phyloP scores from a whole-genome alignment of 179 eudicot species.

The Patellifolia procumbens region DNA sequence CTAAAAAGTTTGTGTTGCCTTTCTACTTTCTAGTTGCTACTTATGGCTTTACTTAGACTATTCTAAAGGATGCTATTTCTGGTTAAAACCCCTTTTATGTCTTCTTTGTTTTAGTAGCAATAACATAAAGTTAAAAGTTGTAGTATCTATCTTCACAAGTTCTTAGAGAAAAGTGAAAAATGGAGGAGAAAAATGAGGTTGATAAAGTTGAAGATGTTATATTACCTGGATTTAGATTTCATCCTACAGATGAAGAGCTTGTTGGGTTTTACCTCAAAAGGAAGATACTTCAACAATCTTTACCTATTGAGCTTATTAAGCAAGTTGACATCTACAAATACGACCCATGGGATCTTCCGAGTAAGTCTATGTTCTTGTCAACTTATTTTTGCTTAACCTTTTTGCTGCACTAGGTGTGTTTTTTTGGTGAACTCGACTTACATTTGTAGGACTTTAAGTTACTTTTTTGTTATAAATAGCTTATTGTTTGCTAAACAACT shows the following conservation, averaged over 20 bases:
- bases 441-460: no score
- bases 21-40: constrained; percentile 21
- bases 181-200: constrained; percentile 60
- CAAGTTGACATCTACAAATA: constrained; percentile 85
- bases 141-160: not conserved
- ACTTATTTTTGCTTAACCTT: not conserved
- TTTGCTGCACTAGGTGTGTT: no score
- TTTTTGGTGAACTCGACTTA: not conserved
- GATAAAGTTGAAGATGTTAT: constrained; percentile 69
- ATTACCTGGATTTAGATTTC: constrained; percentile 89
- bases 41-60: constrained; percentile 23
- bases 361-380: constrained; percentile 39
- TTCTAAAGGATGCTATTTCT: constrained; percentile 26
- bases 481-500: no score
- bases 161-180: constrained; percentile 11
- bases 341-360: constrained; percentile 99
- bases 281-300: constrained; percentile 65
- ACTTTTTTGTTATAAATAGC: no score
- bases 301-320: constrained; percentile 85
- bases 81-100: constrained; percentile 21
- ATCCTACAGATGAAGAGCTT: constrained; percentile 93
- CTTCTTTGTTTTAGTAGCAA: constrained; percentile 15
- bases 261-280: constrained; percentile 86
- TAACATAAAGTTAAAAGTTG: not conserved
- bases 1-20: constrained; percentile 1